These are phyloP conservation scores for Brassica napus DNA, from an alignment of 345 rosid species.

Conservation along the genomic window Da-Ae NC_063439.1:2219001-2219500, in stretches of 20 bases:
- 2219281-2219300: constrained; percentile 68
- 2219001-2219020: constrained; percentile 78
- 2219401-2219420: constrained; percentile 16
- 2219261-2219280: constrained; percentile 65
- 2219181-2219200: constrained; percentile 88
- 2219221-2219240: constrained; percentile 68
- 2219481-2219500: constrained; percentile 73
- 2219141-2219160: constrained; percentile 58
- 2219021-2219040: constrained; percentile 65
- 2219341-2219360: constrained; percentile 94
- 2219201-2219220: constrained; percentile 70
- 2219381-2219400: constrained; percentile 59
- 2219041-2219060: constrained; percentile 60
- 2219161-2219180: constrained; percentile 79
- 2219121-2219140: background rate
- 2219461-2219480: constrained; percentile 62
- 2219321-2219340: constrained; percentile 96
- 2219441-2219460: background rate
- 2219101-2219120: background rate
- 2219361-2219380: constrained; percentile 92
- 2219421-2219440: background rate
- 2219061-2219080: constrained; percentile 53
- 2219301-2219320: constrained; percentile 94
- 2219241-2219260: constrained; percentile 73
- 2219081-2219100: constrained; percentile 37